phyloP scores from a whole-genome alignment of 768 basidiomycete species.

The Fibroporia radiculosa region DNA sequence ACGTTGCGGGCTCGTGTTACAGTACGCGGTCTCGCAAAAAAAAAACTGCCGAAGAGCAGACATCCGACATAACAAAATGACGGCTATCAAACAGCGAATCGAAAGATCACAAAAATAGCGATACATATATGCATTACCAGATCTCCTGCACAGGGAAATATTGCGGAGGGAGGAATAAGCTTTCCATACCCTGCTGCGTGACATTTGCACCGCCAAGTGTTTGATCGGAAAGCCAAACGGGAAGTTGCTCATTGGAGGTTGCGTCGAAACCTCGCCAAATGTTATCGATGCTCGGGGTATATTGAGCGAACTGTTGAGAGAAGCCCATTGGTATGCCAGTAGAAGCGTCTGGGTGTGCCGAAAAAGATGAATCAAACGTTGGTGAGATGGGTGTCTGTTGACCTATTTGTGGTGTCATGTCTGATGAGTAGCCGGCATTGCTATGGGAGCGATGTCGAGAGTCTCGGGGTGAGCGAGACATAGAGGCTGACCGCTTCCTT shows the following conservation, averaged over 20 bases:
- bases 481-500: constrained; percentile 49
- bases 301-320: constrained; percentile 17
- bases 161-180: constrained; percentile 71
- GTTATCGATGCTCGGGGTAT: constrained; percentile 41
- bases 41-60: no score
- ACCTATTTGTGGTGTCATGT: constrained; percentile 22
- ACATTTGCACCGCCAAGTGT: constrained; percentile 70
- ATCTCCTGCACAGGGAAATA: constrained; percentile 70
- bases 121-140: constrained; percentile 37
- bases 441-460: constrained; percentile 45
- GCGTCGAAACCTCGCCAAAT: constrained; percentile 74
- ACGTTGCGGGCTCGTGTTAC: no score
- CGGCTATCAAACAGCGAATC: no score
- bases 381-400: constrained; percentile 42
- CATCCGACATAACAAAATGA: no score
- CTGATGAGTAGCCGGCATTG: constrained; percentile 29
- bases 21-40: no score
- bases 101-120: constrained; percentile 2
- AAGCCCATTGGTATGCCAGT: constrained; percentile 25
- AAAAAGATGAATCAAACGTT: constrained; percentile 41
- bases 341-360: constrained; percentile 23
- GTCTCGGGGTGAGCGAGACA: constrained; percentile 54
- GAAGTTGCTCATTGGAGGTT: constrained; percentile 66
- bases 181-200: constrained; percentile 78
- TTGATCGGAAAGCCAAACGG: constrained; percentile 83